phyloP scores from a whole-genome alignment of 257 asterid species.

The Nicotiana obtusifolia region DNA sequence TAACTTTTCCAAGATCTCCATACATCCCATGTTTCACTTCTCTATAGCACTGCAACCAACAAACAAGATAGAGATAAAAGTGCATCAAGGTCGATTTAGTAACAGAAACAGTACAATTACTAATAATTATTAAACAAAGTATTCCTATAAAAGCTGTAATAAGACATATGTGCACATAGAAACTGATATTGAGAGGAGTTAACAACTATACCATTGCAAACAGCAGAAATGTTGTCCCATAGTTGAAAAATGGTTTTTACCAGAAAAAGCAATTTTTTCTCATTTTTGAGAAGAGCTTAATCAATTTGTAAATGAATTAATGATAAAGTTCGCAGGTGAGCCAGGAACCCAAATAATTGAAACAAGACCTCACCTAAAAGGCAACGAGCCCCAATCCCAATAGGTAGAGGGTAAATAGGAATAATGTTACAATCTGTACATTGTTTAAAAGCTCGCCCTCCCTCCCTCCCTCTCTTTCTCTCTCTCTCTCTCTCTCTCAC shows the following conservation, averaged over 20 bases:
- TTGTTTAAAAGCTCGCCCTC: neutral
- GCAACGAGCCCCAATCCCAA: neutral
- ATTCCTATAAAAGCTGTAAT: neutral
- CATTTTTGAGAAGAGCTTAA: neutral
- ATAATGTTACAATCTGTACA: neutral
- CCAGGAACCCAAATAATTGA: neutral
- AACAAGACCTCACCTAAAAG: neutral
- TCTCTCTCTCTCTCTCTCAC: too few species aligned
- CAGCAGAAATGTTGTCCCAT: neutral
- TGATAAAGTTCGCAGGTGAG: neutral
- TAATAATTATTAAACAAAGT: neutral
- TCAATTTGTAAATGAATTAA: neutral
- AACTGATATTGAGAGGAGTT: neutral
- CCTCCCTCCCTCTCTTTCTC: too few species aligned
- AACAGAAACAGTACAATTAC: neutral
- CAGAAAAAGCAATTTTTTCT: neutral
- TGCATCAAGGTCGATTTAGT: neutral
- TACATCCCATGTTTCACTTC: conserved; percentile 72
- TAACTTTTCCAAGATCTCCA: conserved; percentile 58
- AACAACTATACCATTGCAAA: neutral
- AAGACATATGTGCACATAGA: neutral
- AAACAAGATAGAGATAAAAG: conserved; percentile 4
- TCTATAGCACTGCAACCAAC: conserved; percentile 57
- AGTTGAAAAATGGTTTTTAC: neutral
- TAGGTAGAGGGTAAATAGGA: neutral